Evolutionary conservation across 768 basidiomycete species (phyloP), one percentile per base, ranked within the genome.

Genomic region (Gautieria morchelliformis): DNA sequence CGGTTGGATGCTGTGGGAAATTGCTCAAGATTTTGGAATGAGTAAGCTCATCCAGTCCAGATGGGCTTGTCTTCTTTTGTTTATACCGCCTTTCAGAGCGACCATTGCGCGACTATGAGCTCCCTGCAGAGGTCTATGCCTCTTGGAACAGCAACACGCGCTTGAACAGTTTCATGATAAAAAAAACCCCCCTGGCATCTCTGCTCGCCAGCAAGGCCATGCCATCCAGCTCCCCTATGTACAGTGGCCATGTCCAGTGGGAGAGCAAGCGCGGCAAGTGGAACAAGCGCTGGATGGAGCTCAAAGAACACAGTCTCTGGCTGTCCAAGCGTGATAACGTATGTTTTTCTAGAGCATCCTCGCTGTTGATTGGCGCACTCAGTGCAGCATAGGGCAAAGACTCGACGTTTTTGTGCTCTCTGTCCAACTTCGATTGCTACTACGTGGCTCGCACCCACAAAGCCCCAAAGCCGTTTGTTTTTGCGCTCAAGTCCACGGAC

Each of bases 201-300:
- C 66, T 78, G 35, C 74, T 39, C 75, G 20, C 46, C 33, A 48
- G 15, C 7, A 62, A 80, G 77, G 73, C 73, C 24, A 69, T 83
- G 46, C 83, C 82, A 12, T 66, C 71, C 5, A 69, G 69, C 58
- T 72, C 74, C 22, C 75, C 77, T 51, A 68, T 62, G 4, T 64
- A 72, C 60, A 72, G 77, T 41, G 78, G 86, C 6, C 93, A 84
- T 64, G 82, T 97, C 24, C 89, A 97, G 68, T 89, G 84, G 80
- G 91, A 95, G 73, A 76, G 75, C 46, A 97, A 95, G 72, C 82
- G 86, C 59, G 93, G 93, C 37, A 96, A 96, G 70, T 99, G 95
- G 96, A 85, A 76, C 56, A 97, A 97, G 71, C 81, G 92, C 35
- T 94, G 85, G 82, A 75, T 99, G 66, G 83, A 85, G 64, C 78